These are phyloP conservation scores for Phytopythium delawarense DNA, from an alignment of 352 stramenopile genomes.

Conservation along the genomic window DNA sequence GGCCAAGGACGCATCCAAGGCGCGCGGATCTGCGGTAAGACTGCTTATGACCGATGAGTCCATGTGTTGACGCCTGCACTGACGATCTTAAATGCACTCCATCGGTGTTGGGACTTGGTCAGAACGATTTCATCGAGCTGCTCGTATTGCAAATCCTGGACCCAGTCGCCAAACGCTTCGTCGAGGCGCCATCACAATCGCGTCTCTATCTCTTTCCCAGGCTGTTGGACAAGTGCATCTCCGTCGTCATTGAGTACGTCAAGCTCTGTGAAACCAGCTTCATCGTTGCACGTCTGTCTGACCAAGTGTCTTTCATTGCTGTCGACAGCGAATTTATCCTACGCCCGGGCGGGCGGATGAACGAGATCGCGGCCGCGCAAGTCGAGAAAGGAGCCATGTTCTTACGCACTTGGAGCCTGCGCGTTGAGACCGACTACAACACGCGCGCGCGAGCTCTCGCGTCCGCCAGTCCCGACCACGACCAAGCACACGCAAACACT, in stretches of 20 bases:
- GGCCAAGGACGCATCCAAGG: conserved; percentile 15
- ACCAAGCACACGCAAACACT: conserved; percentile 3
- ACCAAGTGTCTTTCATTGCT: background rate
- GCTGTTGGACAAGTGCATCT: conserved; percentile 56
- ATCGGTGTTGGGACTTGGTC: background rate
- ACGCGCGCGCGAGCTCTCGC: conserved; percentile 14
- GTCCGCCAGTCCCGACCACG: conserved; percentile 15
- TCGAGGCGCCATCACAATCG: conserved; percentile 34
- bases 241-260: conserved; percentile 47
- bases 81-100: background rate
- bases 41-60: background rate
- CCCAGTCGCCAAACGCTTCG: conserved; percentile 37
- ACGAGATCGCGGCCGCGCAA: conserved; percentile 30
- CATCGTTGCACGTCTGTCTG: background rate
- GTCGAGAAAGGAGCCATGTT: conserved; percentile 46
- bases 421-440: conserved; percentile 54
- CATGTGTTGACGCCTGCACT: background rate
- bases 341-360: conserved; percentile 29
- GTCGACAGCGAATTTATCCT: conserved; percentile 31
- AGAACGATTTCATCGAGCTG: conserved; percentile 53
- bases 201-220: conserved; percentile 39
- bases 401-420: conserved; percentile 41
- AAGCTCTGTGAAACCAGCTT: background rate
- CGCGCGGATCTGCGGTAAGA: conserved; percentile 22
- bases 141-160: conserved; percentile 45